phyloP scores from a whole-genome alignment of 352 stramenopile species.

The Thraustochytrium sp. region DNA sequence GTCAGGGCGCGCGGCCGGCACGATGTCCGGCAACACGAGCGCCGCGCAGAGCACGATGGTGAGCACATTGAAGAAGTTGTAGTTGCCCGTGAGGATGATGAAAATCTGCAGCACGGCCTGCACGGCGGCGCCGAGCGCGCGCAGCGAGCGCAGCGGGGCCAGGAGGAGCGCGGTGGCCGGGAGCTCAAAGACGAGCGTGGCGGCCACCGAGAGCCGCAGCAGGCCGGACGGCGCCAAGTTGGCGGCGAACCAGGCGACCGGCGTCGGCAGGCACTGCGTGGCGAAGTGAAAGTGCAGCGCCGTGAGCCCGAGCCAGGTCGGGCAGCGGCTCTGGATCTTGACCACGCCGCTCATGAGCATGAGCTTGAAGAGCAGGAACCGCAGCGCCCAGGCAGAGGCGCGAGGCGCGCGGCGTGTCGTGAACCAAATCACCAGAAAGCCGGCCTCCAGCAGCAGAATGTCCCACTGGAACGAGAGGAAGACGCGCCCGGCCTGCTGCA shows the following conservation, averaged over 20 bases:
- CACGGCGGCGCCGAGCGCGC: constrained; percentile 48
- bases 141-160: constrained; percentile 52
- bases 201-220: constrained; percentile 66
- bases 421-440: constrained; percentile 61
- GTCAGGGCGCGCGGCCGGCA: neutral
- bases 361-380: constrained; percentile 85
- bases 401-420: constrained; percentile 51
- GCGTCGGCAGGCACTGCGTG: constrained; percentile 70
- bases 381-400: constrained; percentile 60
- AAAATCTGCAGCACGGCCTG: constrained; percentile 72
- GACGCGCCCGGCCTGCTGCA: constrained; percentile 56
- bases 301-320: constrained; percentile 78
- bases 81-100: constrained; percentile 80
- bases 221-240: constrained; percentile 66
- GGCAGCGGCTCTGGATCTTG: constrained; percentile 79
- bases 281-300: constrained; percentile 84
- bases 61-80: constrained; percentile 89
- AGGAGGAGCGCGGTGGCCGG: constrained; percentile 72
- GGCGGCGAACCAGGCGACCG: constrained; percentile 73
- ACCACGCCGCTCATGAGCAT: constrained; percentile 84
- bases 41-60: constrained; percentile 57
- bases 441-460: constrained; percentile 75
- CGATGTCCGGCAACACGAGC: neutral
- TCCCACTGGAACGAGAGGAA: constrained; percentile 89
- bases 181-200: constrained; percentile 77